Evolutionary conservation across 495 filamentous ascomycete species (phyloP).

Genomic region (Talaromyces adpressus): DNA sequence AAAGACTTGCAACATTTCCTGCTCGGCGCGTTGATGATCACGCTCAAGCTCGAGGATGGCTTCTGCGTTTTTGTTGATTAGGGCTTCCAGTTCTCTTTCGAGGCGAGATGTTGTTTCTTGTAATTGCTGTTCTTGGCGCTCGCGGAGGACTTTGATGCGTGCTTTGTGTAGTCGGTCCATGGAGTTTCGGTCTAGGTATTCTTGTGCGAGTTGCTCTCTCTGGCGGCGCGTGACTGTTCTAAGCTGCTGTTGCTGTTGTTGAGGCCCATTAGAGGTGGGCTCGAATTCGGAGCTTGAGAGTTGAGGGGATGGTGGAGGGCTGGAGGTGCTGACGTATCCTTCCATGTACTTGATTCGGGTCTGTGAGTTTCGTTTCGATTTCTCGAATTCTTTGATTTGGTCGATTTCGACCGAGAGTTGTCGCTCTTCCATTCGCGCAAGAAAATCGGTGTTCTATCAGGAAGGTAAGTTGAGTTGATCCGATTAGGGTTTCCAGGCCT

Average conservation of each 20-base stretch:
- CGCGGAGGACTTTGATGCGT: conserved; percentile 74
- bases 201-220: conserved; percentile 56
- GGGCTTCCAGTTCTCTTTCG: conserved; percentile 49
- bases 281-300: conserved; percentile 18
- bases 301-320: conserved; percentile 27
- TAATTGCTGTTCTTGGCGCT: conserved; percentile 63
- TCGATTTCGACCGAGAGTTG: conserved; percentile 67
- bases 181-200: conserved; percentile 60
- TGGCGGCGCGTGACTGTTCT: conserved; percentile 33
- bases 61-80: conserved; percentile 44
- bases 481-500: conserved; percentile 23
- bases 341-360: conserved; percentile 74
- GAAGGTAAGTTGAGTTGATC: conserved; percentile 19
- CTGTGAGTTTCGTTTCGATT: conserved; percentile 49
- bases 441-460: conserved; percentile 35
- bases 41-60: conserved; percentile 49
- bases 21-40: conserved; percentile 46
- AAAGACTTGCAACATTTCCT: conserved; percentile 38
- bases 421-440: conserved; percentile 61
- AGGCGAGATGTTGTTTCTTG: conserved; percentile 61
- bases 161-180: conserved; percentile 65
- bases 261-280: conserved; percentile 7
- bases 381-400: conserved; percentile 53
- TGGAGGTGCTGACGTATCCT: conserved; percentile 60
- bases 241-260: background rate